Base-by-base conservation (phyloP, 495 filamentous ascomycete species). In the Amorphotheca resinae region DNA sequence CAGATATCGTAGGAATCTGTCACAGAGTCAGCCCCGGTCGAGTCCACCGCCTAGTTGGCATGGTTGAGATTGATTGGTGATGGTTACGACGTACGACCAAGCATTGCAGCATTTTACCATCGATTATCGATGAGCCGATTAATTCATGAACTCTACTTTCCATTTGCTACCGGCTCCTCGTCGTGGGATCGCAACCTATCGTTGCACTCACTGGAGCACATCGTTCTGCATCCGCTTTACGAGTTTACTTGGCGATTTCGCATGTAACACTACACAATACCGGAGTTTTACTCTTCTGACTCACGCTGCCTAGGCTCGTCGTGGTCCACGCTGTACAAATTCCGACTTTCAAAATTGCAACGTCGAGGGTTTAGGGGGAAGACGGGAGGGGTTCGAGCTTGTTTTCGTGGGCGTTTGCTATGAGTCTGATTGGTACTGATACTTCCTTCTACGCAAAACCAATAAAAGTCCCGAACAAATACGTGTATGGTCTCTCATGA, bases 241-340 rank as follows among this genome's bases (percentile, higher is more conserved):
- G 33, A 47, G 25, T 38, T 26, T 38, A 15, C 34, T 48, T 44
- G 45, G 37, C 52, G 43, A 45, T 54, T 48, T 46, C 48, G 41
- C 44, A 40, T 55, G 52, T 55, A 55, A 45, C 42, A 55, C 38
- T 55, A 54, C 45, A 42, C 44, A 35, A 49, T 32, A 42, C 30
- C 32, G 52, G 48, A 43, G 40, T 33, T 26, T 14, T 11, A 31
- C 38, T 45, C 22, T 37, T 30, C 37, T 28, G 31, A 30, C 22
- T 26, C 32, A 41, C 37, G 38, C 33, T 46, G 18, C 37, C 44
- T 32, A 23, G n/a, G 44, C 44, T 44, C 47, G 33, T 17, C 38
- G 33, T 42, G 28, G 22, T 25, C 33, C 6, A 33, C 38, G 41
- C 44, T 55, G 52, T 55, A 55, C 48, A 51, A 55, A 48, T 44